Evolutionary conservation across 345 rosid genomes (phyloP).

Genomic region (Syzygium aromaticum): DNA sequence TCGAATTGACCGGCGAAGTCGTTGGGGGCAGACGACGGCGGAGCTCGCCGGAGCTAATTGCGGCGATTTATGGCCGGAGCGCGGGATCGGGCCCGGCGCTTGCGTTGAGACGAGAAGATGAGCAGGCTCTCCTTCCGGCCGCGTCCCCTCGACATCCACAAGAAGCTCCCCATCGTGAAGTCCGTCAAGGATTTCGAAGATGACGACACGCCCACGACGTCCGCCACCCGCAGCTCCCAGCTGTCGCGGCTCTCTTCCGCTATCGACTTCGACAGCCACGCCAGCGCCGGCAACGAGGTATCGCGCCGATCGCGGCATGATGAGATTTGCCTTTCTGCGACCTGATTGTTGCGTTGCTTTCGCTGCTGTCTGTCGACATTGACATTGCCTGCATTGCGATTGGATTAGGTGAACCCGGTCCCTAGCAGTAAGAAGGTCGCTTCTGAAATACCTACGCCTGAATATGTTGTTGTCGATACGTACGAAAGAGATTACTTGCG

Average conservation of each 20-base stretch:
- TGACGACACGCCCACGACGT: slow-evolving; percentile 67
- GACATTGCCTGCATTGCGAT: slow-evolving; percentile 19
- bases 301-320: neutral
- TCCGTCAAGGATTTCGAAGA: slow-evolving; percentile 91
- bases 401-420: slow-evolving; percentile 12
- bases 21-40: neutral
- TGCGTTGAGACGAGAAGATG: slow-evolving; percentile 23
- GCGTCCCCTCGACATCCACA: slow-evolving; percentile 91
- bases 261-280: slow-evolving; percentile 2
- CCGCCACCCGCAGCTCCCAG: slow-evolving; percentile 77
- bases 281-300: slow-evolving; percentile 2
- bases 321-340: neutral
- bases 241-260: slow-evolving; percentile 41
- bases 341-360: neutral
- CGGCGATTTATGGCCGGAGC: neutral
- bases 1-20: neutral
- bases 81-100: neutral
- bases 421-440: slow-evolving; percentile 57
- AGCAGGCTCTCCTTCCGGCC: slow-evolving; percentile 96
- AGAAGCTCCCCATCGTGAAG: slow-evolving; percentile 90
- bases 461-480: slow-evolving; percentile 78
- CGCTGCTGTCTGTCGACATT: slow-evolving; percentile 22
- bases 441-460: slow-evolving; percentile 90
- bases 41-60: neutral
- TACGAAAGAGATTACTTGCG: slow-evolving; percentile 84